phyloP scores from a whole-genome alignment of 2,329 filamentous ascomycete genomes.

The Penicillium griseofulvum region DNA sequence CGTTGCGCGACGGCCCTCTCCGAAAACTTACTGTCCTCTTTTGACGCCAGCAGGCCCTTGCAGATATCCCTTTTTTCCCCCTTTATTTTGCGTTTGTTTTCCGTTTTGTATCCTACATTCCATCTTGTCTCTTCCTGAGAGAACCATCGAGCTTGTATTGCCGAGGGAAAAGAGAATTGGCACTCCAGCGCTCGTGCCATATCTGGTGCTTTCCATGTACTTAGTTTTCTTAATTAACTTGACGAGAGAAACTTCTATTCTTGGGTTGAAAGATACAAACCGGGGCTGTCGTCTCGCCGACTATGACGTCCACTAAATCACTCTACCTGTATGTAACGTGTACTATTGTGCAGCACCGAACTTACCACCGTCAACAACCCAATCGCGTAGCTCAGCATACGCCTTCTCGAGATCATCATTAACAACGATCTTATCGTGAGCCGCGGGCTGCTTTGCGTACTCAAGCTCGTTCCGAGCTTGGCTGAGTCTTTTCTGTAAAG shows the following conservation, averaged over 20 bases:
- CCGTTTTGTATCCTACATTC: slow-evolving; percentile 18
- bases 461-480: slow-evolving; percentile 75
- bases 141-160: slow-evolving; percentile 20
- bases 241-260: slow-evolving; percentile 26
- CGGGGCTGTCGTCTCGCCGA: background rate
- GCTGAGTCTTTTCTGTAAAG: slow-evolving; percentile 64
- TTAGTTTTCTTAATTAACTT: slow-evolving; percentile 36
- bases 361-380: slow-evolving; percentile 46
- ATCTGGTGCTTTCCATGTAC: slow-evolving; percentile 34
- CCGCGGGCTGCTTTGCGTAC: slow-evolving; percentile 65
- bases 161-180: slow-evolving; percentile 28
- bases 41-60: slow-evolving; percentile 36
- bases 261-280: slow-evolving; percentile 2
- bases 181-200: slow-evolving; percentile 26
- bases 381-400: slow-evolving; percentile 54
- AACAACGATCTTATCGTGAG: slow-evolving; percentile 63
- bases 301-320: background rate
- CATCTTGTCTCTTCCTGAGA: slow-evolving; percentile 16
- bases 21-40: slow-evolving; percentile 28
- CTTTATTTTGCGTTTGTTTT: slow-evolving; percentile 28
- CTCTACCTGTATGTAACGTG: background rate
- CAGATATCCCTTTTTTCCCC: slow-evolving; percentile 39
- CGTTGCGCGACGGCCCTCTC: slow-evolving; percentile 16
- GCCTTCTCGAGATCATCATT: slow-evolving; percentile 64
- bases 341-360: slow-evolving; percentile 26